Evolutionary conservation across 2,329 filamentous ascomycete genomes (phyloP), one percentile per base, ranked within the genome.

Genomic region (Orbilia javanica): DNA sequence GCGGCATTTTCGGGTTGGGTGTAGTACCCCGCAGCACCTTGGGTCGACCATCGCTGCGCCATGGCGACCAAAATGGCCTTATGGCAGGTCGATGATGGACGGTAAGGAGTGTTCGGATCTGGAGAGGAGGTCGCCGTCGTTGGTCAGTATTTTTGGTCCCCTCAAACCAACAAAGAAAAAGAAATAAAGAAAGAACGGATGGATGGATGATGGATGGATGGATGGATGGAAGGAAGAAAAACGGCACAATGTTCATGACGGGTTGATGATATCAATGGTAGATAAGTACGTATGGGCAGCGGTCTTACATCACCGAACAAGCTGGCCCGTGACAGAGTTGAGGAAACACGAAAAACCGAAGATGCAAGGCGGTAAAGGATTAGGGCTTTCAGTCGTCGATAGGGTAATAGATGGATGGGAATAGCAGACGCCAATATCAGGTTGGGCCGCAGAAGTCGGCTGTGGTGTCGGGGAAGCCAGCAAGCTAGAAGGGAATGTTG

Each of bases 51-150:
- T 78, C 73, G 73, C 55, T 76, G 67, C 57, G 74, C 70, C 74
- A 78, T 78, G 74, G 74, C 64, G 74, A 72, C 67, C 62, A 53
- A 78, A 53, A 77, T 72, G 67, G 67, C 74, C 67, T 68, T 53
- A 62, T 46, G 65, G 73, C 73, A 60, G 73, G 70, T 66, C 62
- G 67, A 48, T 27, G 52, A 63, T 50, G 63, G 29, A 44, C 44
- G 29, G 18, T 7, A 39, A 36, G 52, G 34, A 29, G 42, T 13
- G 27, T 72, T 46, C 42, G 68, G 48, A 67, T 66, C 29, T 50
- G 27, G 39, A 67, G 36, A 50, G n/a, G 25, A 55, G 15, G 63
- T 34, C 13, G 52, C 11, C 52, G 62, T 57, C n/a, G 60, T 67
- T 60, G 52, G 55, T 69, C 36, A 71, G 66, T 52, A 70, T 27